Evolutionary conservation across 2,329 filamentous ascomycete genomes (phyloP).

Genomic region (Diaporthe destruens): DNA sequence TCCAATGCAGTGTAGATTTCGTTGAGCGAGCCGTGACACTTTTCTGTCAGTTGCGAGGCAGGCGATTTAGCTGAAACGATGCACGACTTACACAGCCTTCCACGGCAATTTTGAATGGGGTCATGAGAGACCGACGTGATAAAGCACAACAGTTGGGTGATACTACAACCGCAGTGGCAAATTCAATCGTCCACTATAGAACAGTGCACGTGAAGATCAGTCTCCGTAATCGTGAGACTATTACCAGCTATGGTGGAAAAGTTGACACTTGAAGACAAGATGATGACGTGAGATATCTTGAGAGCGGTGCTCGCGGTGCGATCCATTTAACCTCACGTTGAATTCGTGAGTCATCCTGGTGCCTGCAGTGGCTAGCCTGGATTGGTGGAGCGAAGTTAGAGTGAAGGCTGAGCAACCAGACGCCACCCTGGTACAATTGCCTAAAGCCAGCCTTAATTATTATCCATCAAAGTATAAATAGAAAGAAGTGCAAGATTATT

Average conservation of each 20-base stretch:
- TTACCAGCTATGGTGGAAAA: neutral
- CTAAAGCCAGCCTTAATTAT: no score
- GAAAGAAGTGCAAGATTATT: no score
- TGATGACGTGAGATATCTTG: neutral
- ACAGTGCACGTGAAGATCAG: neutral
- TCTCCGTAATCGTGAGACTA: neutral
- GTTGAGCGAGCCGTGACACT: slow-evolving; percentile 20
- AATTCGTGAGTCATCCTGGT: neutral
- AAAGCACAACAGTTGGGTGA: neutral
- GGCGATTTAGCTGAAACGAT: neutral
- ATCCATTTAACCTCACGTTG: neutral
- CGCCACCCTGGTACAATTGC: neutral
- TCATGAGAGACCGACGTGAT: neutral
- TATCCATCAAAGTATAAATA: no score
- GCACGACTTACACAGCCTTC: slow-evolving; percentile 18
- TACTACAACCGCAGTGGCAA: neutral
- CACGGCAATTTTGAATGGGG: neutral
- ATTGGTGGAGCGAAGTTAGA: neutral
- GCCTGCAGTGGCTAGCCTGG: neutral
- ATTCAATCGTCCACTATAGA: neutral
- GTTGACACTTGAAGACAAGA: neutral
- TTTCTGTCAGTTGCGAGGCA: slow-evolving; percentile 20
- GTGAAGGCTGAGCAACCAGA: neutral
- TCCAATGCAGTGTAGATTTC: slow-evolving; percentile 7
- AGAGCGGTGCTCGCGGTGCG: neutral